Base-by-base conservation (phyloP, 2,329 filamentous ascomycete genomes). In the Metarhizium guizhouense region DNA sequence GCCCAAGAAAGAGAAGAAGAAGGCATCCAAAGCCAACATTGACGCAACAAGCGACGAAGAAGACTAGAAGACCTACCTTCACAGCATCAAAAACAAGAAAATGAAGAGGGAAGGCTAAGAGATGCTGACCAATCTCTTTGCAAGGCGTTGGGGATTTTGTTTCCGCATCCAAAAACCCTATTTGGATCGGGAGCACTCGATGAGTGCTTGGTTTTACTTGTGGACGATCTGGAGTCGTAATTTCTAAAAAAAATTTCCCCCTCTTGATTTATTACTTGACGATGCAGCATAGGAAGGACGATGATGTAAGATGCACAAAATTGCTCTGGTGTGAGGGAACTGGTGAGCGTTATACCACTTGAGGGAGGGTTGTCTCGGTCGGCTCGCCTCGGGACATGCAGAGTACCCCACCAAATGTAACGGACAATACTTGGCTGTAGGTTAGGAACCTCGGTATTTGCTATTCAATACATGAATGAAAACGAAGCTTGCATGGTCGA, bases 11-110 rank as follows among this genome's bases (percentile, higher is more conserved):
- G 70, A 71, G 59, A 60, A 68, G 2, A 77, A 76, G 64, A 67
- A 73, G 65, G 71, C 74, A 53, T 63, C 71, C 57, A 84, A 80
- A 68, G 68, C 80, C 16, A 86, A 85, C 60, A 84, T 86, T 49
- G 83, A 86, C 53, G 78, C 78, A 4, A 86, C 82, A 0, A 85
- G 82, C 54, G 83, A 85, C 49, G 81, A 84, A 61, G 80, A 80
- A 1, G 79, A 80, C 36, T 67, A 63, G 54, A 52, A 49, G 47
- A 18, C 34, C 36, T 6, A 4, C 13, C 20, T 25, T 25, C 48
- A 4, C 25, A 42, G 49, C 8, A 29, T 14, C 7, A 54, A 40
- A 25, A 29, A 45, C 20, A 54, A 53, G 40, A 36, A 13, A 14
- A 13, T 13, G 45, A 47, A 13, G 20, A 38, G 38, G 49, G 25